Percentiles rank a stretch among this genome's conserved stretches.
phyloP scores from a whole-genome alignment of 2,329 filamentous ascomycete species.

The Diplocarpon mali region DNA sequence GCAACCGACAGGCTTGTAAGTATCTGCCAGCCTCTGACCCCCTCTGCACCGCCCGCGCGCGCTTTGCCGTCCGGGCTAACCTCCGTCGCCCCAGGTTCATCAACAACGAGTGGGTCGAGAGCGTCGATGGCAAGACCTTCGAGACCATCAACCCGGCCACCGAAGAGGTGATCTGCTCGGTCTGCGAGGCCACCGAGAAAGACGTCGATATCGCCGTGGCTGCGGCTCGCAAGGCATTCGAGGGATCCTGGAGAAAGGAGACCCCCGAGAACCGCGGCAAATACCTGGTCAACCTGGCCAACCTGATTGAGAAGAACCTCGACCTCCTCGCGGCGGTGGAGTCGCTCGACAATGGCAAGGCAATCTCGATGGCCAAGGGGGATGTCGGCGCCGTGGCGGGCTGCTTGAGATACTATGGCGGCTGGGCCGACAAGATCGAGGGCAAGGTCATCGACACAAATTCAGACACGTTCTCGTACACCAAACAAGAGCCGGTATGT shows the following conservation, averaged over 20 bases:
- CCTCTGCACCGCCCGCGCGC: neutral
- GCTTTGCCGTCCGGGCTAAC: neutral
- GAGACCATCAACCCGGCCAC: constrained; percentile 83
- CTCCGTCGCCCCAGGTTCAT: constrained; percentile 41
- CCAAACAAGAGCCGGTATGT: constrained; percentile 49
- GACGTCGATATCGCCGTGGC: constrained; percentile 71
- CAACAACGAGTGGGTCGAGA: constrained; percentile 83
- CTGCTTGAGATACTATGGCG: constrained; percentile 73
- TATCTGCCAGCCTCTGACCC: constrained; percentile 12
- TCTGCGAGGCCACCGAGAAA: constrained; percentile 80
- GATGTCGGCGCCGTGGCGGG: constrained; percentile 59
- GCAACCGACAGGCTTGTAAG: constrained; percentile 33
- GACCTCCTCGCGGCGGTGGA: constrained; percentile 73
- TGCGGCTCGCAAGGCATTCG: constrained; percentile 77
- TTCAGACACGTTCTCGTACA: constrained; percentile 56
- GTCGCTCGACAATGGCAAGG: constrained; percentile 82
- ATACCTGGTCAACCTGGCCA: constrained; percentile 64
- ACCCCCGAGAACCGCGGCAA: constrained; percentile 62
- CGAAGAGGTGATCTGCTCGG: constrained; percentile 74
- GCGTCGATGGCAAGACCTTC: constrained; percentile 79
- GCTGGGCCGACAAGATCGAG: constrained; percentile 62
- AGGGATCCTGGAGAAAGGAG: constrained; percentile 57
- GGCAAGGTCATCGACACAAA: constrained; percentile 59
- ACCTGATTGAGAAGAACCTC: constrained; percentile 66
- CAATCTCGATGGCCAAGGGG: constrained; percentile 61